Percentiles rank a stretch among this genome's conserved stretches.
phyloP scores from a whole-genome alignment of 2,329 filamentous ascomycete genomes.

The Beauveria sp. region DNA sequence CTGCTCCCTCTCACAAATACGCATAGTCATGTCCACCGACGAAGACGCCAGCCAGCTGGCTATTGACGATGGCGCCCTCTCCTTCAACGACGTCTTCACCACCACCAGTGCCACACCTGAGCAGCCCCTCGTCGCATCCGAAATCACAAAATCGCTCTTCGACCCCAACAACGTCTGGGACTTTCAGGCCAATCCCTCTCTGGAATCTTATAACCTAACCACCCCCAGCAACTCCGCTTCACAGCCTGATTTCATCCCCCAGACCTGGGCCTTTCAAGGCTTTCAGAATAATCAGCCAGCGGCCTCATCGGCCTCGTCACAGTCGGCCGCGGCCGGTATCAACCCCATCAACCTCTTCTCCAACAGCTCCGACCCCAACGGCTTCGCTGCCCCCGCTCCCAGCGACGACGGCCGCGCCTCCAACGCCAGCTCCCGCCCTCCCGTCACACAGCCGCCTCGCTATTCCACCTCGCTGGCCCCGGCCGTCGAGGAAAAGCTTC shows the following conservation, averaged over 20 bases:
- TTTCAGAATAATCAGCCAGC: constrained; percentile 24
- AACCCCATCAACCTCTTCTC: constrained; percentile 19
- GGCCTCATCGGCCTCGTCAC: not conserved
- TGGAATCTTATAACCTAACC: constrained; percentile 35
- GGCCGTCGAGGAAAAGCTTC: constrained; percentile 53
- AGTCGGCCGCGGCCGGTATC: constrained; percentile 23
- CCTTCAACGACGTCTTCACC: constrained; percentile 27
- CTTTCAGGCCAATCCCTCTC: constrained; percentile 41
- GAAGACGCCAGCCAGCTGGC: constrained; percentile 36
- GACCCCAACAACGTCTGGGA: constrained; percentile 30
- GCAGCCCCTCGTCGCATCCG: constrained; percentile 23
- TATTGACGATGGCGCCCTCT: constrained; percentile 35
- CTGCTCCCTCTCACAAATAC: not conserved
- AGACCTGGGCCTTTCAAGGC: constrained; percentile 28
- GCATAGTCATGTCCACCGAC: constrained; percentile 31
- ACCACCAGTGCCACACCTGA: constrained; percentile 24
- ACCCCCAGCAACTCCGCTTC: constrained; percentile 28
- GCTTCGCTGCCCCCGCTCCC: constrained; percentile 23
- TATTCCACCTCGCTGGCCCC: constrained; percentile 37
- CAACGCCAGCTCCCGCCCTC: not conserved
- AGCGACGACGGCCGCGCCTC: constrained; percentile 17
- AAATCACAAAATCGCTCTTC: constrained; percentile 29
- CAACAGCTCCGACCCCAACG: constrained; percentile 21
- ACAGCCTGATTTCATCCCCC: constrained; percentile 25
- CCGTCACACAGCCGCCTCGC: not conserved